phyloP scores from a whole-genome alignment of 2,329 filamentous ascomycete genomes.

The Aspergillus sp. region DNA sequence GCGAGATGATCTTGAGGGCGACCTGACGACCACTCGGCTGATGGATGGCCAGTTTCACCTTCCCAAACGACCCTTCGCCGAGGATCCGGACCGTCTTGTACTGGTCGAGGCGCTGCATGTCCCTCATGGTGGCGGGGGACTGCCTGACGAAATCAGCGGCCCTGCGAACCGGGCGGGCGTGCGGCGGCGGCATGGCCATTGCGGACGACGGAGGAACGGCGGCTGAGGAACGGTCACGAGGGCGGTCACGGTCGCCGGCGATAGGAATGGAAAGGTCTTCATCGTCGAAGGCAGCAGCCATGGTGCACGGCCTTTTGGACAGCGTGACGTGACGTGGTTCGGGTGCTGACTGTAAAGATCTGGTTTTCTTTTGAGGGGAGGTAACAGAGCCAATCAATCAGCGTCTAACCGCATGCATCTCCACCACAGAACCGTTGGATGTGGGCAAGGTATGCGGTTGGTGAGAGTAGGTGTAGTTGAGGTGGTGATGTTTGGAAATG shows the following conservation, averaged over 20 bases:
- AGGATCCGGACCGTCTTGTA: slow-evolving; percentile 86
- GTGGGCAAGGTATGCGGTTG: too few relatives aligned
- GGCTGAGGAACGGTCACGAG: slow-evolving; percentile 16
- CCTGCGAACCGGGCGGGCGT: slow-evolving; percentile 24
- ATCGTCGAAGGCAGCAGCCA: slow-evolving; percentile 55
- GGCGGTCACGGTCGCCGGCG: slow-evolving; percentile 21
- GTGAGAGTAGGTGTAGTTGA: too few relatives aligned
- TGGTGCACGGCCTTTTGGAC: slow-evolving; percentile 12
- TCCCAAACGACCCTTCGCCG: slow-evolving; percentile 94
- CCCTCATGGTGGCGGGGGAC: slow-evolving; percentile 41
- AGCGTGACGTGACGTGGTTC: slow-evolving; percentile 31
- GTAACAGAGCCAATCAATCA: too few relatives aligned
- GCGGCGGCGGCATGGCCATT: slow-evolving; percentile 31
- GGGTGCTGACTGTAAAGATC: too few relatives aligned
- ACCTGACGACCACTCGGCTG: slow-evolving; percentile 89
- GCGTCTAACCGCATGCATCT: too few relatives aligned
- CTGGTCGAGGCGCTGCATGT: slow-evolving; percentile 78
- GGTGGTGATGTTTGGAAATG: too few relatives aligned
- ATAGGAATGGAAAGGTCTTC: slow-evolving; percentile 75
- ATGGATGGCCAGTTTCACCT: slow-evolving; percentile 94
- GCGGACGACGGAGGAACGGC: slow-evolving; percentile 15
- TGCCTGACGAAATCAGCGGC: slow-evolving; percentile 22
- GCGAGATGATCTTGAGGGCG: slow-evolving; percentile 92
- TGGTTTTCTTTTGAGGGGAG: too few relatives aligned
- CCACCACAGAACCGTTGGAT: too few relatives aligned